Conservation (phyloP, 345 rosid genomes). For the Viola odorata region DNA sequence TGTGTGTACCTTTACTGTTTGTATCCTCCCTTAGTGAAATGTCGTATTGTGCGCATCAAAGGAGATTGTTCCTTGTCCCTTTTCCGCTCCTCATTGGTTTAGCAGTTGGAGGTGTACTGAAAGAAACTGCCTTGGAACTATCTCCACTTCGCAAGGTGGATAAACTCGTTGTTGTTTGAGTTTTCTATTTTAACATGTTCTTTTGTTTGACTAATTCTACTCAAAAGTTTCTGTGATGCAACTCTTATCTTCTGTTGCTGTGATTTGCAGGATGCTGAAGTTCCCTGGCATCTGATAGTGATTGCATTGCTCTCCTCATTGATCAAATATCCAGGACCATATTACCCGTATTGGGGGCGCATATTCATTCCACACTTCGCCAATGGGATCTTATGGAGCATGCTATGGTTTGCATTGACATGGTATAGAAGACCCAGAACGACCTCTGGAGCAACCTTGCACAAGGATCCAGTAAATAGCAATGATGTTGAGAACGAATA, state of each 20-base stretch:
- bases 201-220: background rate
- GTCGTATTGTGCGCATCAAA: constrained; percentile 92
- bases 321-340: constrained; percentile 77
- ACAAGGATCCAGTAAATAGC: constrained; percentile 9
- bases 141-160: constrained; percentile 75
- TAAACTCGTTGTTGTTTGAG: constrained; percentile 4
- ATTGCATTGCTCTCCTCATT: background rate
- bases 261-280: constrained; percentile 65
- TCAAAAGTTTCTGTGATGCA: background rate
- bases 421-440: constrained; percentile 54
- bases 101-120: constrained; percentile 46
- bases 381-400: constrained; percentile 65
- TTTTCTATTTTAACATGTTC: background rate
- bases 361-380: constrained; percentile 73
- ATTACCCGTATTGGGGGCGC: constrained; percentile 85
- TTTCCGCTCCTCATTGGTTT: constrained; percentile 66
- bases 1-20: constrained; percentile 61
- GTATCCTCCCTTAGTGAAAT: constrained; percentile 89
- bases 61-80: constrained; percentile 58
- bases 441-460: constrained; percentile 10
- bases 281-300: constrained; percentile 76
- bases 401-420: constrained; percentile 48
- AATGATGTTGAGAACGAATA: constrained; percentile 17
- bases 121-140: constrained; percentile 51
- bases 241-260: constrained; percentile 9